phyloP scores from a whole-genome alignment of 163 green algal genomes.

The Scenedesmus sp. region DNA sequence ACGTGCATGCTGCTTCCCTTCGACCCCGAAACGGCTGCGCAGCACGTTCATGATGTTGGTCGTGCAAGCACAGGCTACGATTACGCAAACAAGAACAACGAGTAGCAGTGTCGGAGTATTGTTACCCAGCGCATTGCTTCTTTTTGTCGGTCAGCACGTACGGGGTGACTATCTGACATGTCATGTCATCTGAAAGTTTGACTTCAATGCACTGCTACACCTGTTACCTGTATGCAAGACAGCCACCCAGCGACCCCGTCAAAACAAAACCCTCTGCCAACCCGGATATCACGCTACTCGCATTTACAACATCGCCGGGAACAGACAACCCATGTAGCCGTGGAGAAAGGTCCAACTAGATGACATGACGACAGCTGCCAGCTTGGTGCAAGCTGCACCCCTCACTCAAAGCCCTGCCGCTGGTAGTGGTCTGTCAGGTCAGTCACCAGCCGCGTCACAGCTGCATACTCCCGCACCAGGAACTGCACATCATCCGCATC shows the following conservation, averaged over 20 bases:
- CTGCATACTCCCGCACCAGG: slow-evolving; percentile 31
- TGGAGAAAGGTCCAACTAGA: no score
- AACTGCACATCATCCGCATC: slow-evolving; percentile 16
- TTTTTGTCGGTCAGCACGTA: background rate
- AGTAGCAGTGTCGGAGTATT: background rate
- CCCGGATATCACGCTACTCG: no score
- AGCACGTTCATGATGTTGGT: background rate
- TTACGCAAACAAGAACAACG: background rate
- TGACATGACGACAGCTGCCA: no score
- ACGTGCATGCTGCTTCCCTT: background rate
- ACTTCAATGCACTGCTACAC: background rate
- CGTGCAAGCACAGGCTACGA: background rate
- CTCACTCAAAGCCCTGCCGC: background rate
- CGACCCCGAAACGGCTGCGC: background rate
- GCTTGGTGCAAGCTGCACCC: no score
- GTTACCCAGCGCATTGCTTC: no score
- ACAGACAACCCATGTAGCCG: no score
- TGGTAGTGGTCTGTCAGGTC: slow-evolving; percentile 33
- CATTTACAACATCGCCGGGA: no score
- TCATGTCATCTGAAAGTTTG: background rate
- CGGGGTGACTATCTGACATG: background rate
- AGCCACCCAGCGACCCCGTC: background rate
- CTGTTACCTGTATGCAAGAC: no score
- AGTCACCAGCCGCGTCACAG: slow-evolving; percentile 37
- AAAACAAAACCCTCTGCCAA: no score